Evolutionary conservation across 2,329 filamentous ascomycete genomes (phyloP), one percentile per base, ranked within the genome.

Genomic region (Xylaria sp.): DNA sequence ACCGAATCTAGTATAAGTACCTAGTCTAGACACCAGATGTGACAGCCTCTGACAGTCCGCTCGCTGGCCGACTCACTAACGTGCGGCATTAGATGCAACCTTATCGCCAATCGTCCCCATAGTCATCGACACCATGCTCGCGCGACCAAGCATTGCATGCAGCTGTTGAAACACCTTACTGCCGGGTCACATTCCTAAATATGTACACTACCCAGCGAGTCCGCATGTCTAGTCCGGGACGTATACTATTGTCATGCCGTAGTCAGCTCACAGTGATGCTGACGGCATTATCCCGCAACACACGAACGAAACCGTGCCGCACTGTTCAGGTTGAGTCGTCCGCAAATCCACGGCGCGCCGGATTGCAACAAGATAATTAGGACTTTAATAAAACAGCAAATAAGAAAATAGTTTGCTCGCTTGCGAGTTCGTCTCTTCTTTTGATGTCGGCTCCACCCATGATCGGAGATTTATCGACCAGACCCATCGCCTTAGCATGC

Each of bases 151-250:
- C 23, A 49, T 58, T 33, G n/a, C 58, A 15, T 62, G 59, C 62
- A 62, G 62, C 49, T 58, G 54, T 62, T 64, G 58, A 64, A 64
- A 64, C 62, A 59, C 57, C 58, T 49, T 58, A 48, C 48, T 29
- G 15, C 27, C 35, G 33, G 35, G 29, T 27, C 17, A 58, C 40
- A 31, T 48, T 53, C 47, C 59, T 38, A 40, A 48, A 48, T 40
- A 48, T 41, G 17, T 27, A 29, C 23, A 19, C 37, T 41, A 19
- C 33, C 54, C 48, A 49, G 41, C 7, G 15, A 54, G 33, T 51
- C 43, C 46, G 49, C 37, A 29, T 44, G 10, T 33, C n/a, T 19
- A 38, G 35, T 48, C 46, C 35, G 38, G 52, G 40, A 54, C 19
- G 51, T 19, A n/a, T 37, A 13, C 15, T 27, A 37, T 11, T 25